Conservation (phyloP, 2,329 filamentous ascomycete species). For the Bipolaris sorokiniana region DNA sequence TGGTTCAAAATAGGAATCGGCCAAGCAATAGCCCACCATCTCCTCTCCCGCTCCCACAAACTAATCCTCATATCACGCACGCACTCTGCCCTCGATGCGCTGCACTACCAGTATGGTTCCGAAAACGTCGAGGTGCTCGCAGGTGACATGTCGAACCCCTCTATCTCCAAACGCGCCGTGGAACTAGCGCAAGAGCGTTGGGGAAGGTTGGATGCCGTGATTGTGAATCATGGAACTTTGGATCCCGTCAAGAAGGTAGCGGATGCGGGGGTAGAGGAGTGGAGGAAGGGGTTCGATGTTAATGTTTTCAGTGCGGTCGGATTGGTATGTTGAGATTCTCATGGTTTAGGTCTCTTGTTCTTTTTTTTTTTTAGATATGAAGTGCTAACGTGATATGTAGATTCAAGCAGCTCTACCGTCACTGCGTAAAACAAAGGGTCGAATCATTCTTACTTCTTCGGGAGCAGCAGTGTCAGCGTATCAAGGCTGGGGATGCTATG, state of each 20-base stretch:
- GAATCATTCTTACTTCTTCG: conserved; percentile 79
- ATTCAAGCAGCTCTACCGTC: conserved; percentile 72
- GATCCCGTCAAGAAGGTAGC: conserved; percentile 75
- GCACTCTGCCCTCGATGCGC: conserved; percentile 59
- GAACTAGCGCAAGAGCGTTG: conserved; percentile 70
- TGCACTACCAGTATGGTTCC: conserved; percentile 54
- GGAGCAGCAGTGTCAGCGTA: conserved; percentile 74
- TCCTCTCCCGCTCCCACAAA: conserved; percentile 62
- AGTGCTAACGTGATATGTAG: conserved; percentile 50
- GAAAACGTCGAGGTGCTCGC: conserved; percentile 62
- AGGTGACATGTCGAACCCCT: conserved; percentile 63
- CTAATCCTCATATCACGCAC: conserved; percentile 65
- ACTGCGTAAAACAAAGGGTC: conserved; percentile 71
- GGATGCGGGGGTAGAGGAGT: conserved; percentile 72
- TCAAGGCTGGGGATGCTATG: conserved; percentile 79
- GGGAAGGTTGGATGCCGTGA: conserved; percentile 76
- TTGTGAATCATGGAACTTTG: conserved; percentile 87
- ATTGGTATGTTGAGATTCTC: conserved; percentile 64
- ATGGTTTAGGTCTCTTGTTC: background rate
- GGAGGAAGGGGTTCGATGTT: conserved; percentile 76
- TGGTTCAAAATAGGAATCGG: conserved; percentile 58
- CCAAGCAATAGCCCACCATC: conserved; percentile 64
- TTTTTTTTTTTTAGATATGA: background rate
- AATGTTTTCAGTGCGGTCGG: conserved; percentile 87
- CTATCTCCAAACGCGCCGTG: conserved; percentile 65